Evolutionary conservation across 805 yeast genomes (phyloP), one percentile per base, ranked within the genome.

Genomic region (Candida dajiaensis): DNA sequence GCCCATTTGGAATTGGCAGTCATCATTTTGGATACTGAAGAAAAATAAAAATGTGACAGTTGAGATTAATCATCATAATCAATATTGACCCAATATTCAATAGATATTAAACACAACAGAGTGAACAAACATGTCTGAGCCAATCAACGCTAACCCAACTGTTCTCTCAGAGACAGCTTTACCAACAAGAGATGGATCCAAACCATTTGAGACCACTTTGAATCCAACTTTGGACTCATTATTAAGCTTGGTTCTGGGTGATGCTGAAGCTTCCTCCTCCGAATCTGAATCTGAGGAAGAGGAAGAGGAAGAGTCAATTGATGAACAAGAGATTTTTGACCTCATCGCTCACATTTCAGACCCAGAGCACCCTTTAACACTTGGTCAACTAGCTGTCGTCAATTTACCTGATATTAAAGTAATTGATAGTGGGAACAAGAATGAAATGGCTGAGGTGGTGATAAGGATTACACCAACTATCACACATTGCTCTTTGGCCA

Each of bases 401-500:
- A 89, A 89, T 57, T 69, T 94, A 42, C 73, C 76, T 6, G 96
- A 95, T 61, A 94, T 94, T 48, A 64, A 69, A 36, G 89, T 94
- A 3, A 70, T 65, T 2, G 85, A 87, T 57, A 70, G 79, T 11
- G 77, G 78, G 5, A 71, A 75, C 43, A 61, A 62, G 41, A 56
- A 70, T 26, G 75, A 76, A 33, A 79, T 89, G 58, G 85, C 94
- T 0, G 87, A 83, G 51, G 88, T 94, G 1, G 58, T 79, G 20
- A 88, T 94, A 25, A 79, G 77, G 56, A 94, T 94, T 50, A 94
- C 99, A 0, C 99, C 99, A 1, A 94, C 99, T 0, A 92, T 94
- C 56, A 94, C 98, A 4, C 99, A 94, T 61, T 94, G 99, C 64
- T 89, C 97, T 0, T 72, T 94, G 50, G 99, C 99, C 1, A 94